Percentiles rank a stretch among this genome's conserved stretches.
Conservation (phyloP, 1,284 basidiomycete genomes). For the Ganoderma boninense region DNA sequence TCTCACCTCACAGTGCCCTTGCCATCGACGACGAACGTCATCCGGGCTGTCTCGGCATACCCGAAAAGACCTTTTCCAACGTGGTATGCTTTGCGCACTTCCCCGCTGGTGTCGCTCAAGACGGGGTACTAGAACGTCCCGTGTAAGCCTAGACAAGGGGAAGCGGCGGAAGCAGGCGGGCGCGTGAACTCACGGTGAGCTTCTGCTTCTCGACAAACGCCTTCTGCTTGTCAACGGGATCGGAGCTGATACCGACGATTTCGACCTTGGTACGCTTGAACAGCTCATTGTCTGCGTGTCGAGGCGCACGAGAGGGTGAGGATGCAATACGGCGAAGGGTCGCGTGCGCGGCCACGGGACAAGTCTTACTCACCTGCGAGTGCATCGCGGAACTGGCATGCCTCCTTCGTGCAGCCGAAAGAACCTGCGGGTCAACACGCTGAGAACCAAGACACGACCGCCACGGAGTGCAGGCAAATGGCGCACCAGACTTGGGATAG, state of each 20-base stretch:
- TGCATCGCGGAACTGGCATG: constrained; percentile 82
- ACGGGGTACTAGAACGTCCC: constrained; percentile 66
- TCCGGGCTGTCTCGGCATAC: constrained; percentile 62
- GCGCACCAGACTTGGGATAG: constrained; percentile 70
- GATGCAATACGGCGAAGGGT: not conserved
- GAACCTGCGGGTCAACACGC: constrained; percentile 54
- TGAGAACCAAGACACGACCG: not conserved
- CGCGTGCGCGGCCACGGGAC: not conserved
- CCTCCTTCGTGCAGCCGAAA: constrained; percentile 80
- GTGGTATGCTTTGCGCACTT: constrained; percentile 67
- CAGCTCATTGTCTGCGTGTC: constrained; percentile 61
- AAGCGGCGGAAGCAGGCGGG: constrained; percentile 3
- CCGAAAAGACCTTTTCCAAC: constrained; percentile 75
- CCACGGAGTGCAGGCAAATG: constrained; percentile 15
- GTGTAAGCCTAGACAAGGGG: not conserved
- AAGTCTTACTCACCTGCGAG: constrained; percentile 56
- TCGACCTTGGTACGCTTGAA: constrained; percentile 71
- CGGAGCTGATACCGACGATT: constrained; percentile 76
- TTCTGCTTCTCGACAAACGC: constrained; percentile 76
- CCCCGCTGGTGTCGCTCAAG: constrained; percentile 72
- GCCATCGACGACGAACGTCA: constrained; percentile 79
- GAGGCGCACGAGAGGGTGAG: constrained; percentile 5
- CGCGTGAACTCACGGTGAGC: constrained; percentile 57
- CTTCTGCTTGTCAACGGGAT: constrained; percentile 76
- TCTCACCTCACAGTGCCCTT: constrained; percentile 69